phyloP scores from a whole-genome alignment of 345 rosid genomes.

The Cochlearia excelsa region DNA sequence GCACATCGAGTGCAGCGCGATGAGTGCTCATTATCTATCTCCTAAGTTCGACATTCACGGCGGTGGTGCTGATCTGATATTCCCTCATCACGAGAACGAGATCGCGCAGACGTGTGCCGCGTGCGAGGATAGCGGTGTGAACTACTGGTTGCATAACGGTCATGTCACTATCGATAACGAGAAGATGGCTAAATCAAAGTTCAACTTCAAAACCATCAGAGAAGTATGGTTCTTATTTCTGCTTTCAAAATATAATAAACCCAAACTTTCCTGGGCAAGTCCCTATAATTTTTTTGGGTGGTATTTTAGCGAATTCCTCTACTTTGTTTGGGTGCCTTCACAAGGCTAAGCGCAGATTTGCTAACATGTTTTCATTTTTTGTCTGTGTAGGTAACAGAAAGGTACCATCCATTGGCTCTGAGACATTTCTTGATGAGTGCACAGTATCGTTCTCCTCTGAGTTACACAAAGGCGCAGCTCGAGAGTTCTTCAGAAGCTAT shows the following conservation, averaged over 20 bases:
- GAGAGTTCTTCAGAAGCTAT: conserved; percentile 70
- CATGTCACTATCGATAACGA: conserved; percentile 76
- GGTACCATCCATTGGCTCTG: conserved; percentile 77
- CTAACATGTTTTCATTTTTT: conserved; percentile 7
- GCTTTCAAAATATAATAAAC: background rate
- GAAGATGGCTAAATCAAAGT: conserved; percentile 84
- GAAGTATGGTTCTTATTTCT: conserved; percentile 41
- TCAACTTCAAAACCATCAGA: conserved; percentile 69
- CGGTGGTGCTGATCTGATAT: conserved; percentile 75
- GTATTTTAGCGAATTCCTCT: background rate
- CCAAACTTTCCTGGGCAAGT: too few relatives aligned
- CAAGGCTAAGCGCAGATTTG: background rate
- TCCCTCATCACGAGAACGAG: conserved; percentile 90
- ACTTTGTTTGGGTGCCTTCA: conserved; percentile 1
- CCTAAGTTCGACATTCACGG: conserved; percentile 78
- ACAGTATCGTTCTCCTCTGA: conserved; percentile 83
- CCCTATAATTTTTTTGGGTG: too few relatives aligned
- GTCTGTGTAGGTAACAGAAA: conserved; percentile 54
- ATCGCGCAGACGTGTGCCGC: conserved; percentile 85
- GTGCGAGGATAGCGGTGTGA: conserved; percentile 52
- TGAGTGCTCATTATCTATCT: conserved; percentile 74
- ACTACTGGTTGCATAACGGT: conserved; percentile 90
- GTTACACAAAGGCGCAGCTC: conserved; percentile 55
- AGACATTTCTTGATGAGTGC: conserved; percentile 83
- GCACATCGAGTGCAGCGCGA: conserved; percentile 99